Evolutionary conservation across 2,329 filamentous ascomycete genomes (phyloP).

Genomic region (Kalmusia sp.): DNA sequence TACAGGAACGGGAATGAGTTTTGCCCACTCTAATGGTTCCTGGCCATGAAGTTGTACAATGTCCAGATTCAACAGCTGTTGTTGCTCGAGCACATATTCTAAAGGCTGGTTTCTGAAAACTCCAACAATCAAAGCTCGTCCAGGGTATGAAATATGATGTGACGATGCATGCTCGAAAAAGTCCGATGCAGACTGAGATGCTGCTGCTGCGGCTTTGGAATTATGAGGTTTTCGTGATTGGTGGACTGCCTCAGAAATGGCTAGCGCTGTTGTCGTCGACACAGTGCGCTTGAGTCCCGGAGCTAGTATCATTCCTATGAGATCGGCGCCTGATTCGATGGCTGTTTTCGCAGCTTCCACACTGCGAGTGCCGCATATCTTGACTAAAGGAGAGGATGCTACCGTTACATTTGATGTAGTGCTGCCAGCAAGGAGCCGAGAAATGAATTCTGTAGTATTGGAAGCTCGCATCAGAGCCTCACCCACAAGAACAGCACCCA

Average conservation of each 20-base stretch:
- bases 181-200: conserved; percentile 60
- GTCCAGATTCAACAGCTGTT: conserved; percentile 79
- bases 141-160: conserved; percentile 56
- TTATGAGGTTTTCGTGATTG: conserved; percentile 49
- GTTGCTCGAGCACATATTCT: conserved; percentile 79
- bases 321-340: conserved; percentile 84
- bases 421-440: conserved; percentile 74
- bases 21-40: conserved; percentile 92
- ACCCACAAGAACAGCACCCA: conserved; percentile 91
- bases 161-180: conserved; percentile 71
- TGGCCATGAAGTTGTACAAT: conserved; percentile 91
- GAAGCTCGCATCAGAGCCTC: conserved; percentile 94
- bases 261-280: conserved; percentile 75
- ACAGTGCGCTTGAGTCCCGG: conserved; percentile 82
- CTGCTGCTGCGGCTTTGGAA: conserved; percentile 27
- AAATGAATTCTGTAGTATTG: conserved; percentile 83
- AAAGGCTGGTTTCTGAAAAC: conserved; percentile 94
- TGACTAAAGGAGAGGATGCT: conserved; percentile 68
- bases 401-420: conserved; percentile 19
- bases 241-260: conserved; percentile 82
- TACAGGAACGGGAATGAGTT: conserved; percentile 88
- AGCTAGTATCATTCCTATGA: conserved; percentile 92
- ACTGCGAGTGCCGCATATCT: conserved; percentile 92
- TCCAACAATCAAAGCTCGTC: conserved; percentile 81
- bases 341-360: conserved; percentile 81